Evolutionary conservation across 2,329 filamentous ascomycete genomes (phyloP).

Genomic region (Amauroascus verrucosus): DNA sequence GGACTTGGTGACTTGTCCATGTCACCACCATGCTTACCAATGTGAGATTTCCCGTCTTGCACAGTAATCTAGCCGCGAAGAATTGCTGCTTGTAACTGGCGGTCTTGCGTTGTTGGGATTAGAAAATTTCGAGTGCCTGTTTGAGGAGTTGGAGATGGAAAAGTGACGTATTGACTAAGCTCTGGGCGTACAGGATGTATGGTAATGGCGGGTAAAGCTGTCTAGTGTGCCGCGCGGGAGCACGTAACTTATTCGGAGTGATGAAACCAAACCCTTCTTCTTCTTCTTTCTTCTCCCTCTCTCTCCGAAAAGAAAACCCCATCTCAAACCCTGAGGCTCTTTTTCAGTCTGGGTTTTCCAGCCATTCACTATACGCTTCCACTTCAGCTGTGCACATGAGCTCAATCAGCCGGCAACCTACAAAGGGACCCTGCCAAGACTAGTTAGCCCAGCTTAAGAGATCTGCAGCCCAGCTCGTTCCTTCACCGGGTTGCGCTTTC

Average conservation of each 20-base stretch:
- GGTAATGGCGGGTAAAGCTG: slow-evolving; percentile 11
- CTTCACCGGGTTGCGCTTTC: not conserved
- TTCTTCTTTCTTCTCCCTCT: not conserved
- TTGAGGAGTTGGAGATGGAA: not conserved
- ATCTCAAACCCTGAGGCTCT: too few relatives aligned
- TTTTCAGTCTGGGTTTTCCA: too few relatives aligned
- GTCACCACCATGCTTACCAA: too few relatives aligned
- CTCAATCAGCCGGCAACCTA: not conserved
- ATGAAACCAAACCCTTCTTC: not conserved
- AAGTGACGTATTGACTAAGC: not conserved
- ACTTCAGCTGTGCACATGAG: not conserved
- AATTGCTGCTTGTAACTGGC: too few relatives aligned
- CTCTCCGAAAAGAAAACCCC: not conserved
- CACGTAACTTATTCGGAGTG: not conserved
- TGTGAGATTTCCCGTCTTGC: too few relatives aligned
- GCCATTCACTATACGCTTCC: not conserved
- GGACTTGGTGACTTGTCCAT: too few relatives aligned
- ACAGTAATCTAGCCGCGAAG: too few relatives aligned
- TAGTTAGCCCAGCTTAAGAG: not conserved
- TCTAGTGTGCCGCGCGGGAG: slow-evolving; percentile 10
- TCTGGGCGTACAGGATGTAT: not conserved
- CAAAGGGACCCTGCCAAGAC: slow-evolving; percentile 1
- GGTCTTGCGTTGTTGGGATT: too few relatives aligned
- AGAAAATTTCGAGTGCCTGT: too few relatives aligned
- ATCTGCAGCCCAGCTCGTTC: not conserved